Base-by-base conservation (phyloP, 192 early-diverging fungal species). In the Podila minutissima region DNA sequence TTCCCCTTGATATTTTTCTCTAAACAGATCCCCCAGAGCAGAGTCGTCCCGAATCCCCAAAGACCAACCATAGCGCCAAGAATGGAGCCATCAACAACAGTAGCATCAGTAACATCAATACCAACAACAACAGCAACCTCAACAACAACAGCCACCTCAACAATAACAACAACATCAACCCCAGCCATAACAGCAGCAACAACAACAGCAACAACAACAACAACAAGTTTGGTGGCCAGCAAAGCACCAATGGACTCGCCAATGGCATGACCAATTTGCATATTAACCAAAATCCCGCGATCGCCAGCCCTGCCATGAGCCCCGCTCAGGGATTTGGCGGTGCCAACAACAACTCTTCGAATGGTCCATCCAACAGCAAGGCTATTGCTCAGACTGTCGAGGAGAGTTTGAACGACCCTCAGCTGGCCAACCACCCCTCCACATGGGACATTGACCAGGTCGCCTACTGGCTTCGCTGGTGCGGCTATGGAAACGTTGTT, bases 361-460 rank as follows among this genome's bases (percentile, higher is more conserved):
- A 58, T 32, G 68, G 68, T 12, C 20, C 59, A 26, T 49, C 68
- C 46, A 70, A 70, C 59, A 70, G 68, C 59, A 70, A 70, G 32
- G 68, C 53, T 17, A 70, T 70, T 62, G 68, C 68, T 31, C 68
- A 70, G 29, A 51, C 59, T 22, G 68, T 70, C 12, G 68, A 70
- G 22, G 68, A 70, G 28, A 70, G 68, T 49, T 62, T 70, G 59
- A 70, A 49, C 31, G 48, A 70, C 26, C 68, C 68, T 24, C 59
- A 75, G 26, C 41, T 75, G 59, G 67, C 69, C 12, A 29, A 59
- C 15, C 82, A 73, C 37, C 88, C 89, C 4, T 65, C 72, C 22
- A 51, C 51, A 5, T 92, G 91, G 91, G 59, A 83, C 37, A 82
- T 86, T 10, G 62, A 85, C 26, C 77, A 91, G 49, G 91, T 92